Evolutionary conservation across 495 filamentous ascomycete species (phyloP).

Genomic region (Aspergillus homomorphus): DNA sequence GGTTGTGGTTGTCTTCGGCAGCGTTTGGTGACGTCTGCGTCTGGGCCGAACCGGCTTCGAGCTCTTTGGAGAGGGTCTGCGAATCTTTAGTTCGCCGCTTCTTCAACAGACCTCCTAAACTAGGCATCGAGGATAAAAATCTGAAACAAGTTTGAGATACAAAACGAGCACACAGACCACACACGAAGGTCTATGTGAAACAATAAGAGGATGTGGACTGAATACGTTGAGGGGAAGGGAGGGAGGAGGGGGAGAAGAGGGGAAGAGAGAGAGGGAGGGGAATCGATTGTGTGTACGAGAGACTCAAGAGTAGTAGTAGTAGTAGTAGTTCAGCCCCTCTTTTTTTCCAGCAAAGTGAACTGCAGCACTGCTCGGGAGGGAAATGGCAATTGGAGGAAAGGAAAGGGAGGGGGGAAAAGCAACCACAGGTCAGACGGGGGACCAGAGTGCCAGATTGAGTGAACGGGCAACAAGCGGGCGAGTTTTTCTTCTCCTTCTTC

Average conservation of each 20-base stretch:
- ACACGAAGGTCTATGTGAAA: conserved; percentile 1
- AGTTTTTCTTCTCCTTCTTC: background rate
- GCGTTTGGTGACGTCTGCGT: conserved; percentile 46
- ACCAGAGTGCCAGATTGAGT: background rate
- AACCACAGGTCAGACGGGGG: background rate
- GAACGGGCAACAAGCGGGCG: background rate
- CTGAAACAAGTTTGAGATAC: background rate
- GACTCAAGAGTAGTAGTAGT: background rate
- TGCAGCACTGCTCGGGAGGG: conserved; percentile 3
- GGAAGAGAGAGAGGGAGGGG: conserved; percentile 8
- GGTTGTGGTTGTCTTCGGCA: conserved; percentile 29
- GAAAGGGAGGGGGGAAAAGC: background rate
- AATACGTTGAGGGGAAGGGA: background rate
- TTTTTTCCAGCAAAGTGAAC: background rate
- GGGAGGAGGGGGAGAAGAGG: conserved; percentile 3
- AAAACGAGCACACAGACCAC: conserved; percentile 9
- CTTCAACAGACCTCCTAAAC: conserved; percentile 76
- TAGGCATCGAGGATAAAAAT: conserved; percentile 40
- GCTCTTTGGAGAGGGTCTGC: conserved; percentile 52
- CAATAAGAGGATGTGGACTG: background rate
- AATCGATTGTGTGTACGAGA: background rate
- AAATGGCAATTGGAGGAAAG: background rate
- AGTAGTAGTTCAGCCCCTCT: conserved; percentile 12
- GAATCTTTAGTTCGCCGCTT: conserved; percentile 94
- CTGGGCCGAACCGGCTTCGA: conserved; percentile 46